Evolutionary conservation across 1,139 yeast genomes (phyloP).

Genomic region (Geotrichum europaeum): DNA sequence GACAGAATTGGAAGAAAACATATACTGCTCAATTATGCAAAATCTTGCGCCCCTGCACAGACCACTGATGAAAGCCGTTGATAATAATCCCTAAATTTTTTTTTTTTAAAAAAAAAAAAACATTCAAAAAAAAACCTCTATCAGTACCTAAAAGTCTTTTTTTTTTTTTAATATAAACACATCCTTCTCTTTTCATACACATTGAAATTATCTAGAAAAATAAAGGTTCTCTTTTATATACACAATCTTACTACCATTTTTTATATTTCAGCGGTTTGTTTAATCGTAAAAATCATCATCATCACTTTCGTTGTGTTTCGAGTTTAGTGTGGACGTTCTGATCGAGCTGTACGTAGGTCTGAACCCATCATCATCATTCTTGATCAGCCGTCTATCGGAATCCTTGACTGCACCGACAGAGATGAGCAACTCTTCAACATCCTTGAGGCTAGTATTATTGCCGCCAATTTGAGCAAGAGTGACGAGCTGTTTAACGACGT

Average conservation of each 20-base stretch:
- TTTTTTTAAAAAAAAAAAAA: neutral
- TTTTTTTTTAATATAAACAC: too few relatives aligned
- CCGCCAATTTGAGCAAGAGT: conserved; percentile 84
- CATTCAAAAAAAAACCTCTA: neutral
- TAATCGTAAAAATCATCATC: conserved; percentile 19
- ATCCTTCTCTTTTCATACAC: neutral
- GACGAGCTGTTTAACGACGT: conserved; percentile 70
- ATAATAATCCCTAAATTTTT: neutral
- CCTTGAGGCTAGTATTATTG: conserved; percentile 59
- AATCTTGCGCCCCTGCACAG: neutral
- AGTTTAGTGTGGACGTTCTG: conserved; percentile 4
- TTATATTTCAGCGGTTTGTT: neutral
- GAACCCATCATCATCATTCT: conserved; percentile 52
- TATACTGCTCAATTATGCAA: neutral
- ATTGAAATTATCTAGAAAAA: neutral
- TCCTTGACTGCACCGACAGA: conserved; percentile 57
- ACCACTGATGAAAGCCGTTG: neutral
- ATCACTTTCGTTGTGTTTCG: conserved; percentile 9
- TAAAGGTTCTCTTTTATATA: neutral
- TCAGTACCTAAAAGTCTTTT: neutral
- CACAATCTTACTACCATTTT: neutral
- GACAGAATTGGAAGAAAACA: neutral
- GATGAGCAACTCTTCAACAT: conserved; percentile 66
- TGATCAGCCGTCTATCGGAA: conserved; percentile 58
- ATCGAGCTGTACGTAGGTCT: conserved; percentile 11